Conservation (phyloP, 2,329 filamentous ascomycete genomes). For the Fragosphaeria purpurea region DNA sequence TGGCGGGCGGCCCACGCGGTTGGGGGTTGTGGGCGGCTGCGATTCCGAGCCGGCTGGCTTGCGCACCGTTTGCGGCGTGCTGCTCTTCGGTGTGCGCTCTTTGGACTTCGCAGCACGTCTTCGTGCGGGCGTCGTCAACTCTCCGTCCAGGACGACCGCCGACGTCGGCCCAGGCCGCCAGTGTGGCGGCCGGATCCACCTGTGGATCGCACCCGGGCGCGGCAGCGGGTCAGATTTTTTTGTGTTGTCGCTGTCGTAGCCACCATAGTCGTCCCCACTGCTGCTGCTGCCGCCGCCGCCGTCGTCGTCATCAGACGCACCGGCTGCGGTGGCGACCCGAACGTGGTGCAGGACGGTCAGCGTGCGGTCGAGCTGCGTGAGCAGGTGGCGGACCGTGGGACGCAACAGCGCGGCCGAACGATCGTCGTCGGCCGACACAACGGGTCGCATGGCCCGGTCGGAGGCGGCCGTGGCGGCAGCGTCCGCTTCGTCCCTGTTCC, state of each 20-base stretch:
- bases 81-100: conserved; percentile 6
- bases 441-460: conserved; percentile 20
- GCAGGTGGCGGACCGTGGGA: conserved; percentile 59
- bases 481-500: too few species aligned
- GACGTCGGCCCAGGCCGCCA: background rate
- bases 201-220: background rate
- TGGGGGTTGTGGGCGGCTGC: conserved; percentile 1
- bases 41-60: too few species aligned
- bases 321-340: conserved; percentile 33
- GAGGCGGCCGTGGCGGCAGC: background rate
- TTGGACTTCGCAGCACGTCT: conserved; percentile 19
- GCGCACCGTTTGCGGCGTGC: too few species aligned
- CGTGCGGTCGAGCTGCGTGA: conserved; percentile 59
- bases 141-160: conserved; percentile 7
- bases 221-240: background rate
- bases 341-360: conserved; percentile 61
- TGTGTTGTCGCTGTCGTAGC: background rate
- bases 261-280: background rate
- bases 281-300: background rate
- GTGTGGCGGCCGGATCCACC: background rate
- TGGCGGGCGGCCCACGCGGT: conserved; percentile 23
- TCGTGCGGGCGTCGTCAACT: too few species aligned
- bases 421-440: conserved; percentile 61
- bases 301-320: background rate
- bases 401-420: conserved; percentile 52